Evolutionary conservation across 805 yeast genomes (phyloP).

Genomic region (Cyberlindnera suaveolens): DNA sequence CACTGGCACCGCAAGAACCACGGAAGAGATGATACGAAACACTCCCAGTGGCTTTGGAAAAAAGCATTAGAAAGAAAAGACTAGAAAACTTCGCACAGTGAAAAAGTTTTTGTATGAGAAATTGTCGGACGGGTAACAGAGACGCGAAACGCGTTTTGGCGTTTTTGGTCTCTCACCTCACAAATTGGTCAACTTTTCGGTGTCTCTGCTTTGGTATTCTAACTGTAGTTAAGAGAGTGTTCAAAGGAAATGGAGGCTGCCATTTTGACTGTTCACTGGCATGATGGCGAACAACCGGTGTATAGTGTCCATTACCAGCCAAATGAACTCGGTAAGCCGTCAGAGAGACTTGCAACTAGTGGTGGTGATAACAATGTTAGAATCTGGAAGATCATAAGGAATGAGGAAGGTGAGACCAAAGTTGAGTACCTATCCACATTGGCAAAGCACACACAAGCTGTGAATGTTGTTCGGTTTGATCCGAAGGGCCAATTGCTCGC

Average conservation of each 20-base stretch:
- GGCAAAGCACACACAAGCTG: constrained; percentile 88
- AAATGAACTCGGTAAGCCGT: constrained; percentile 8
- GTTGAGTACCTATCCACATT: constrained; percentile 79
- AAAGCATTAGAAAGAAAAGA: too few relatives aligned
- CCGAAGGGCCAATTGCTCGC: constrained; percentile 69
- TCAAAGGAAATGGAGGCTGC: constrained; percentile 28
- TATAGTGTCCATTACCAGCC: constrained; percentile 65
- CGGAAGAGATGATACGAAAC: too few relatives aligned
- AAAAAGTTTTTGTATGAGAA: too few relatives aligned
- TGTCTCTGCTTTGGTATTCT: too few relatives aligned
- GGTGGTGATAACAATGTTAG: constrained; percentile 95
- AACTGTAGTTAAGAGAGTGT: too few relatives aligned
- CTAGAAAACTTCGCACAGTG: too few relatives aligned
- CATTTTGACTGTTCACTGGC: constrained; percentile 64
- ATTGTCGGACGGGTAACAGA: too few relatives aligned
- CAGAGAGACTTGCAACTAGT: constrained; percentile 68
- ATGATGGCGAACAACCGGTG: constrained; percentile 68
- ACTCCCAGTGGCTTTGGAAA: too few relatives aligned
- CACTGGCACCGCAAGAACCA: too few relatives aligned
- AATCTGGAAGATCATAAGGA: constrained; percentile 24
- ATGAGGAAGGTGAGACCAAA: constrained; percentile 22
- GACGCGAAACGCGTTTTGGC: too few relatives aligned
- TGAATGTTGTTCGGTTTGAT: constrained; percentile 81
- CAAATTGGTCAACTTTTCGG: too few relatives aligned
- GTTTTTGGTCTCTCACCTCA: too few relatives aligned